Percentiles rank a stretch among this genome's conserved stretches.
Evolutionary conservation across 1,139 yeast genomes (phyloP).

Genomic region (Meyerozyma elateridarum): DNA sequence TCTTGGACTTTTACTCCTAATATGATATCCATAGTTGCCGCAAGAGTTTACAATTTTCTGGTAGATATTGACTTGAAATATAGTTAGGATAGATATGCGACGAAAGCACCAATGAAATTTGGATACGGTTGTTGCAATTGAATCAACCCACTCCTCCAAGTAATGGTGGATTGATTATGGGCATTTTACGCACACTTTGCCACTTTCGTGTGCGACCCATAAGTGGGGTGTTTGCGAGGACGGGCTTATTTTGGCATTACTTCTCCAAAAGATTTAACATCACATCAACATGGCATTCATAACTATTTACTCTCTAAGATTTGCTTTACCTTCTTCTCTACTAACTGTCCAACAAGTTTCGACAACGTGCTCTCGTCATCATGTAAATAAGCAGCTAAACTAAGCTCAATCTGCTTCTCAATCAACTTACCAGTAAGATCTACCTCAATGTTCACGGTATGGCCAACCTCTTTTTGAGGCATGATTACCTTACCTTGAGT

Average conservation of each 20-base stretch:
- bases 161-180: too few species aligned
- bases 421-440: conserved; percentile 90
- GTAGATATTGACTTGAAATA: too few species aligned
- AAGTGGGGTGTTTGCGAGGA: background rate
- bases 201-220: conserved; percentile 4
- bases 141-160: too few species aligned
- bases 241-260: too few species aligned
- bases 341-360: conserved; percentile 43
- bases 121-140: too few species aligned
- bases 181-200: conserved; percentile 3
- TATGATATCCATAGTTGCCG: conserved; percentile 94
- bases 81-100: too few species aligned
- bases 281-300: too few species aligned
- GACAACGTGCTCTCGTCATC: conserved; percentile 35
- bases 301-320: background rate
- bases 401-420: conserved; percentile 72
- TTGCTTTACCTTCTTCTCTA: conserved; percentile 43
- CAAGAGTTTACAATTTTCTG: too few species aligned
- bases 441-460: conserved; percentile 81
- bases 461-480: conserved; percentile 61
- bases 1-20: conserved; percentile 82
- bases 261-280: too few species aligned
- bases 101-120: too few species aligned
- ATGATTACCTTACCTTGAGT: conserved; percentile 81
- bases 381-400: conserved; percentile 50